These are phyloP conservation scores for Phytophthora ohioensis DNA, from an alignment of 352 stramenopile genomes.

Conservation along the genomic window DNA sequence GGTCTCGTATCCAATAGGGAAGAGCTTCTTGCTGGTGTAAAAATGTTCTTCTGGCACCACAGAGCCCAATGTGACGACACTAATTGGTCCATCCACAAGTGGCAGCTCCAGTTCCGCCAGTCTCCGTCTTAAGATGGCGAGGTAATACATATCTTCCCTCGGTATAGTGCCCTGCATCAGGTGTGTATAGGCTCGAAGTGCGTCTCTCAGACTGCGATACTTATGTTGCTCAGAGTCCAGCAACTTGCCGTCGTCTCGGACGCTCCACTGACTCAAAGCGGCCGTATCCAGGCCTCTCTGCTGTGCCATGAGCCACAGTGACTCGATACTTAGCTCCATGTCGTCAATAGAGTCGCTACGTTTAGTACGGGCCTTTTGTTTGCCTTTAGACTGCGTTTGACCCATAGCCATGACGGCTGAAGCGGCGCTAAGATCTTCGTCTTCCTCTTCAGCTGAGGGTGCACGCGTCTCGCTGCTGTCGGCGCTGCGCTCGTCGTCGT, in stretches of 20 bases:
- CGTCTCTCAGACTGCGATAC: slow-evolving; percentile 61
- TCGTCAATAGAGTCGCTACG: slow-evolving; percentile 41
- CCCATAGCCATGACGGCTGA: slow-evolving; percentile 29
- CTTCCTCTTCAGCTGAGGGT: slow-evolving; percentile 12
- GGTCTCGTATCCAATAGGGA: slow-evolving; percentile 78
- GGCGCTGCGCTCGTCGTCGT: slow-evolving; percentile 18
- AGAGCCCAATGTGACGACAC: slow-evolving; percentile 54
- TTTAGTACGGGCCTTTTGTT: slow-evolving; percentile 14
- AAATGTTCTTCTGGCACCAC: slow-evolving; percentile 72
- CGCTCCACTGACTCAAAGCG: slow-evolving; percentile 47
- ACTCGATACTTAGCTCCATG: slow-evolving; percentile 44
- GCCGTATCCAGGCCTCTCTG: slow-evolving; percentile 51
- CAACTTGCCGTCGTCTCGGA: slow-evolving; percentile 53
- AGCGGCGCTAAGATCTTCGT: slow-evolving; percentile 23
- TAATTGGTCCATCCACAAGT: slow-evolving; percentile 77
- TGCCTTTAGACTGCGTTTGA: neutral
- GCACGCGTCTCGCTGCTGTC: slow-evolving; percentile 3
- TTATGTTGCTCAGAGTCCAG: slow-evolving; percentile 46
- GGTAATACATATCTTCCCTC: slow-evolving; percentile 77
- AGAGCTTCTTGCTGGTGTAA: slow-evolving; percentile 82
- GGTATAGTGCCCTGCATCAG: slow-evolving; percentile 47
- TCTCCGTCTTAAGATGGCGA: slow-evolving; percentile 67
- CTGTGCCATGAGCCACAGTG: slow-evolving; percentile 36
- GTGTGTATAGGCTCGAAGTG: slow-evolving; percentile 53
- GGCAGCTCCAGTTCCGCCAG: slow-evolving; percentile 64